Percentiles rank a stretch among this genome's conserved stretches.
Conservation (phyloP, 2,329 filamentous ascomycete genomes). For the Diplodia sapinea region DNA sequence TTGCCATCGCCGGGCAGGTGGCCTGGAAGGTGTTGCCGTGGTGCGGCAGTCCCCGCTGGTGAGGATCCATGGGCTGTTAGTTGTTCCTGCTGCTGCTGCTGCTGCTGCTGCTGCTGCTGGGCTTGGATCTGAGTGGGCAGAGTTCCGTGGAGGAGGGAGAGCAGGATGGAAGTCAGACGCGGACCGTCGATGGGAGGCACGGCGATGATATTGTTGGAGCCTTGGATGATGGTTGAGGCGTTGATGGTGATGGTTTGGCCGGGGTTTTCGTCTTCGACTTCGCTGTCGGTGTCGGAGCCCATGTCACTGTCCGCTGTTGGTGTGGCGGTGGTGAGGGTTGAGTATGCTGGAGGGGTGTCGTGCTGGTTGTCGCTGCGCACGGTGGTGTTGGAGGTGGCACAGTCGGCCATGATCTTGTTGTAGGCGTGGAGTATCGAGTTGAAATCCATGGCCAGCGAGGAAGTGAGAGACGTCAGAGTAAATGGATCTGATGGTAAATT, state of each 20-base stretch:
- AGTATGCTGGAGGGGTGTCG: slow-evolving; percentile 8
- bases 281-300: slow-evolving; percentile 1
- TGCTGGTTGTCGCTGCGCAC: slow-evolving; percentile 15
- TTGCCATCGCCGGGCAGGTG: not conserved
- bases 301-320: slow-evolving; percentile 1
- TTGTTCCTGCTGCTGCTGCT: slow-evolving; percentile 4
- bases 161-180: slow-evolving; percentile 54
- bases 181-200: slow-evolving; percentile 51
- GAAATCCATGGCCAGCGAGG: slow-evolving; percentile 18
- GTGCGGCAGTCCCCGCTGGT: not conserved
- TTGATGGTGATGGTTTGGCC: slow-evolving; percentile 54
- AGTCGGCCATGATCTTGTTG: slow-evolving; percentile 27
- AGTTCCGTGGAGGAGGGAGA: slow-evolving; percentile 52
- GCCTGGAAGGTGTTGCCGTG: not conserved
- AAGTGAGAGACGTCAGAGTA: not conserved
- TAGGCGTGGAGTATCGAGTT: slow-evolving; percentile 23
- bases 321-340: not conserved
- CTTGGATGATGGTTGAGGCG: slow-evolving; percentile 55
- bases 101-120: slow-evolving; percentile 17
- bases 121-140: slow-evolving; percentile 30
- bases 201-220: slow-evolving; percentile 58
- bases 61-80: not conserved
- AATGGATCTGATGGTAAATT: no score
- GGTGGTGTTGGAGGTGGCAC: slow-evolving; percentile 3
- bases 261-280: slow-evolving; percentile 30